Evolutionary conservation across 1,139 yeast species (phyloP).

Genomic region (Pichia sp.): DNA sequence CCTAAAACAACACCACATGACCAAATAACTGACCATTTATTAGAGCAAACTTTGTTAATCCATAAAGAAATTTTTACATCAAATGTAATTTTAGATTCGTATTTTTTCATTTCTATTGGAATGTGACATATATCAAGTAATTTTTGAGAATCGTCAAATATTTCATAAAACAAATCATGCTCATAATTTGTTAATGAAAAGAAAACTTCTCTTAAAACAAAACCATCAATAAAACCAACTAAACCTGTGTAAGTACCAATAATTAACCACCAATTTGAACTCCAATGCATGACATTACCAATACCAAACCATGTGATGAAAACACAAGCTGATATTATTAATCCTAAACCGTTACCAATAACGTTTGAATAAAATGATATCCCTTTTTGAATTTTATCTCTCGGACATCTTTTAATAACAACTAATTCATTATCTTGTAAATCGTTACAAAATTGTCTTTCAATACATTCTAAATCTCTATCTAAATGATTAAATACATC

Average conservation of each 20-base stretch:
- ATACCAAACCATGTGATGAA: conserved; percentile 33
- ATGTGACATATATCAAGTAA: conserved; percentile 63
- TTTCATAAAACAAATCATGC: conserved; percentile 27
- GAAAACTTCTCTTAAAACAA: conserved; percentile 33
- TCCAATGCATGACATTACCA: conserved; percentile 32
- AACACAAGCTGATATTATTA: conserved; percentile 29
- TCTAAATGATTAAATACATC: conserved; percentile 26
- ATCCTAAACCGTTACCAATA: conserved; percentile 36
- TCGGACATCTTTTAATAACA: conserved; percentile 21
- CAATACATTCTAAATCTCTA: conserved; percentile 25
- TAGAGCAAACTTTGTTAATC: conserved; percentile 17
- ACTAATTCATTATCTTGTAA: conserved; percentile 24
- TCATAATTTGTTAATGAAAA: conserved; percentile 29
- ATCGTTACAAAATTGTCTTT: conserved; percentile 23
- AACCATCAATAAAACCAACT: conserved; percentile 36
- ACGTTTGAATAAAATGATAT: conserved; percentile 35
- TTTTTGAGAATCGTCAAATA: conserved; percentile 61
- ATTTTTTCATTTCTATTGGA: conserved; percentile 11
- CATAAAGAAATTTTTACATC: conserved; percentile 24
- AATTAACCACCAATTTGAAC: conserved; percentile 36
- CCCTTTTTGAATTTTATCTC: conserved; percentile 21
- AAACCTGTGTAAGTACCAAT: conserved; percentile 39
- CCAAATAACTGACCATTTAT: conserved; percentile 27
- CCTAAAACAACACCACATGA: conserved; percentile 25
- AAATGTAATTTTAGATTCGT: conserved; percentile 15